A percentile compares a stretch with the other conserved stretches of the same genome.
These are phyloP conservation scores for Beauveria rudraprayagi DNA, from an alignment of 2,329 filamentous ascomycete genomes.

Conservation along the genomic window DNA sequence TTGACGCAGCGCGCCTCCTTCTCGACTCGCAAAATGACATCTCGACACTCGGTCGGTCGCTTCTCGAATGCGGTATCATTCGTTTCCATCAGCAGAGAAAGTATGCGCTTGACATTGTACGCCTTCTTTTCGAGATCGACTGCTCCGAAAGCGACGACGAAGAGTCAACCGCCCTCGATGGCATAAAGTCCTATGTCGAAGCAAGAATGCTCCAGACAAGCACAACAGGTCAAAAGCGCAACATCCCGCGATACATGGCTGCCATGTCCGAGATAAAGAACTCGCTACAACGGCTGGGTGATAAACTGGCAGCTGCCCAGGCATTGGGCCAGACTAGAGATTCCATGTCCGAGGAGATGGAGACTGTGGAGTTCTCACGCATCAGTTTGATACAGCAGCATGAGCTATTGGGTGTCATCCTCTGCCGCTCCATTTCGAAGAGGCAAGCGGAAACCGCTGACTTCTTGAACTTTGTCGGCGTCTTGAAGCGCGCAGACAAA, in stretches of 20 bases:
- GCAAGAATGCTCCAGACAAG: constrained; percentile 24
- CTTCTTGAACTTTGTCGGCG: constrained; percentile 62
- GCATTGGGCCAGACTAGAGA: constrained; percentile 61
- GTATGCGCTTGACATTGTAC: constrained; percentile 74
- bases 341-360: constrained; percentile 53
- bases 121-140: constrained; percentile 66
- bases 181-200: constrained; percentile 28
- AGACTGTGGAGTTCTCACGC: constrained; percentile 74
- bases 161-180: constrained; percentile 27
- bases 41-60: constrained; percentile 59
- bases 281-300: constrained; percentile 67
- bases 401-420: constrained; percentile 74
- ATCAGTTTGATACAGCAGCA: constrained; percentile 81
- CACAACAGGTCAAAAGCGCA: constrained; percentile 44
- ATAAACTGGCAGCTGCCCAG: constrained; percentile 66
- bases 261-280: constrained; percentile 68
- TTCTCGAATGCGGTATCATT: constrained; percentile 73
- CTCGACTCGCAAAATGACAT: constrained; percentile 65
- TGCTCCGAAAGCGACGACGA: constrained; percentile 50
- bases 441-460: constrained; percentile 63
- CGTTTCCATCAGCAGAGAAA: constrained; percentile 81
- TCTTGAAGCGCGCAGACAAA: constrained; percentile 62
- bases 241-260: constrained; percentile 65
- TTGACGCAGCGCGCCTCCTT: constrained; percentile 71
- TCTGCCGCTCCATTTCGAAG: constrained; percentile 70